Percentiles rank a stretch among this genome's conserved stretches.
phyloP scores from a whole-genome alignment of 306 rosid species.

The Fagus sylvatica region DNA sequence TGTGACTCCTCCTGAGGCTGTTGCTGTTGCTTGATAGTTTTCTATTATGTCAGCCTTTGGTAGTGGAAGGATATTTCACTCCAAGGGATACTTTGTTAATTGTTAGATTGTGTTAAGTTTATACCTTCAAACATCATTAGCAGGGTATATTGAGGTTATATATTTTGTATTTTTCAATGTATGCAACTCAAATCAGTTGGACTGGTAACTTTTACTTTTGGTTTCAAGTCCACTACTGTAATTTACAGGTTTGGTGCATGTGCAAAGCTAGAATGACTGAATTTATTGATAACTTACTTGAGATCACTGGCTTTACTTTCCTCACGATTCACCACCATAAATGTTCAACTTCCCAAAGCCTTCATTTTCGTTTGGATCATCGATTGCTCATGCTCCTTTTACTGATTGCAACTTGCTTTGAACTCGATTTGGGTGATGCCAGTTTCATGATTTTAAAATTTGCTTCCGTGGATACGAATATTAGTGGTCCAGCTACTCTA shows the following conservation, averaged over 20 bases:
- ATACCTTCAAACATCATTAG: neutral
- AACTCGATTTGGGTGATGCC: neutral
- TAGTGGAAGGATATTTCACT: neutral
- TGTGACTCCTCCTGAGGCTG: constrained; percentile 20
- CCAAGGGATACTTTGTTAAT: neutral
- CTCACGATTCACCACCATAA: neutral
- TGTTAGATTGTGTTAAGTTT: neutral
- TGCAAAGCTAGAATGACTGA: neutral
- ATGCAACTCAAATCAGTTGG: neutral
- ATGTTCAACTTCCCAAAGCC: neutral
- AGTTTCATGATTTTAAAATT: neutral
- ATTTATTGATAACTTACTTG: neutral
- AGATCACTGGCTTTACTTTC: neutral
- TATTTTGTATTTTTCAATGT: neutral
- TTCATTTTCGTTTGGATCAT: no score
- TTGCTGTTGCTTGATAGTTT: constrained; percentile 28
- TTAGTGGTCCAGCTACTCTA: neutral
- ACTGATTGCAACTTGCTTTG: neutral
- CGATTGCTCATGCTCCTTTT: neutral
- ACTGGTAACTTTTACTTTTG: neutral
- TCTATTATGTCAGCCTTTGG: neutral
- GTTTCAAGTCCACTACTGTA: neutral
- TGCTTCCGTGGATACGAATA: neutral
- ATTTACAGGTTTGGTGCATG: neutral
- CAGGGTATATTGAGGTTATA: neutral